Evolutionary conservation across 2,329 filamentous ascomycete genomes (phyloP).

Genomic region (Alternaria alternata): DNA sequence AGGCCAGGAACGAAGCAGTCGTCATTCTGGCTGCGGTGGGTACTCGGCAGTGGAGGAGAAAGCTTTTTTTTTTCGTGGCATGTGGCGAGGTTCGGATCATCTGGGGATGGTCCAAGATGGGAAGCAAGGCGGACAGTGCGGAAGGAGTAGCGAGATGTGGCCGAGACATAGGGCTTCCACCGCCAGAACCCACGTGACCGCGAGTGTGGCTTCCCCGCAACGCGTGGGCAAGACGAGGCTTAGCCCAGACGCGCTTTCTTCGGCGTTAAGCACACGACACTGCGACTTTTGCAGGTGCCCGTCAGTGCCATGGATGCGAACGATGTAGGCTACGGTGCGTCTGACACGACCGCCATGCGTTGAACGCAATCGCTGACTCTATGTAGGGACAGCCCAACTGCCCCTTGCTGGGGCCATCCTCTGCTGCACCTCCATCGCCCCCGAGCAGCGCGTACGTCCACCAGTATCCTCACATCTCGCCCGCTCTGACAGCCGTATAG

Average conservation of each 20-base stretch:
- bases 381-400: constrained; percentile 43
- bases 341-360: not conserved
- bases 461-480: not conserved
- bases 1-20: constrained; percentile 15
- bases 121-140: constrained; percentile 7
- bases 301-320: constrained; percentile 34
- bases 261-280: constrained; percentile 27
- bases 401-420: constrained; percentile 71
- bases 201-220: constrained; percentile 26
- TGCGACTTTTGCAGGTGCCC: constrained; percentile 26
- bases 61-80: constrained; percentile 17
- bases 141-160: constrained; percentile 11
- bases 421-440: constrained; percentile 86
- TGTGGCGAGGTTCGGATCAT: constrained; percentile 3
- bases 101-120: constrained; percentile 5
- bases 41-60: constrained; percentile 8
- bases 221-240: constrained; percentile 16
- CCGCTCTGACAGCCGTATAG: constrained; percentile 40
- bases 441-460: constrained; percentile 73
- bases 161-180: not conserved
- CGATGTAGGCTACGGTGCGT: constrained; percentile 41
- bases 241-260: constrained; percentile 23
- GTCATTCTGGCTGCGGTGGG: constrained; percentile 9
- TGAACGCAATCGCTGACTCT: constrained; percentile 21
- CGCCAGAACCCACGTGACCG: constrained; percentile 8